These are phyloP conservation scores for Candida adriatica DNA, from an alignment of 805 yeast genomes.

Conservation along the genomic window DNA sequence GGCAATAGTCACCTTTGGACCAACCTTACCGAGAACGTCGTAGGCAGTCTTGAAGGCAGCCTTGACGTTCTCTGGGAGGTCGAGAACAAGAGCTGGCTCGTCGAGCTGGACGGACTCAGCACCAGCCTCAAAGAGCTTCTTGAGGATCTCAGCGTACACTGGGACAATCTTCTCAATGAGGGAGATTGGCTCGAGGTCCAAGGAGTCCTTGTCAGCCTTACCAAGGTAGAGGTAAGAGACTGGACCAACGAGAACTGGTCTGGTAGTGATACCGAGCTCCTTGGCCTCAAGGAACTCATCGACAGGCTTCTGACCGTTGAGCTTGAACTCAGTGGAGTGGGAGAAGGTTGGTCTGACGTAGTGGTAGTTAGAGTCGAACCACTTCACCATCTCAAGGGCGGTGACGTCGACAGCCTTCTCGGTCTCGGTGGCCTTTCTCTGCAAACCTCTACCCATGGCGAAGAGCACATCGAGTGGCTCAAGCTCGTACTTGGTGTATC, in stretches of 20 bases:
- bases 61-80: slow-evolving; percentile 78
- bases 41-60: slow-evolving; percentile 86
- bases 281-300: slow-evolving; percentile 98
- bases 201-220: slow-evolving; percentile 97
- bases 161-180: slow-evolving; percentile 87
- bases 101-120: slow-evolving; percentile 93
- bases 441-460: slow-evolving; percentile 99
- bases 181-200: slow-evolving; percentile 89
- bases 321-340: slow-evolving; percentile 89
- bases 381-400: slow-evolving; percentile 98
- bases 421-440: slow-evolving; percentile 87
- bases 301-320: slow-evolving; percentile 93
- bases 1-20: slow-evolving; percentile 77
- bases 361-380: slow-evolving; percentile 99
- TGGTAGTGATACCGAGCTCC: slow-evolving; percentile 90
- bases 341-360: slow-evolving; percentile 99
- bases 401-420: slow-evolving; percentile 93
- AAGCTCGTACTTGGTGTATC: slow-evolving; percentile 89
- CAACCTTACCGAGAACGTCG: slow-evolving; percentile 61
- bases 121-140: slow-evolving; percentile 89
- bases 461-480: slow-evolving; percentile 86
- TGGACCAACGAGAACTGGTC: slow-evolving; percentile 97
- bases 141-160: slow-evolving; percentile 82
- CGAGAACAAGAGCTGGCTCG: slow-evolving; percentile 95
- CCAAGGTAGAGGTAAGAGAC: slow-evolving; percentile 92